Conservation (phyloP, 805 yeast genomes). For the Ogataea degrootiae region DNA sequence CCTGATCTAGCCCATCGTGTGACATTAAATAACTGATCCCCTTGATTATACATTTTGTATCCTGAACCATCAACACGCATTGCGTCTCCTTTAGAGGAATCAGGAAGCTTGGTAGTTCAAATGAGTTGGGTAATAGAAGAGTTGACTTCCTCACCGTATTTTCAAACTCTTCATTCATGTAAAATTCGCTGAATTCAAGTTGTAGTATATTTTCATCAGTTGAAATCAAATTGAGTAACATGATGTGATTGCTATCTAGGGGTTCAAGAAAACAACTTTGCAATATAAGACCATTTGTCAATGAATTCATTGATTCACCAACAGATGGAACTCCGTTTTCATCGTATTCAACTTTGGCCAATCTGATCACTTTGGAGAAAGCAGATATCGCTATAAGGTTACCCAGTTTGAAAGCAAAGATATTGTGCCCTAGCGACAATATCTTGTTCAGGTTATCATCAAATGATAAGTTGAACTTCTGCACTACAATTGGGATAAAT, state of each 20-base stretch:
- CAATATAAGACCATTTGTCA: constrained; percentile 21
- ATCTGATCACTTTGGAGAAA: constrained; percentile 16
- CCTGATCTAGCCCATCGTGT: constrained; percentile 24
- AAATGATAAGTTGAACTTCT: constrained; percentile 7
- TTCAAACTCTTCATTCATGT: constrained; percentile 9
- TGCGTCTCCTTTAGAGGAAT: constrained; percentile 22
- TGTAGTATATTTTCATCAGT: constrained; percentile 20
- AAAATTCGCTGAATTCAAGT: constrained; percentile 22
- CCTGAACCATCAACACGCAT: constrained; percentile 25
- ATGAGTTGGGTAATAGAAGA: constrained; percentile 19
- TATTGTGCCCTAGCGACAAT: constrained; percentile 14
- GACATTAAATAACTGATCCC: constrained; percentile 23
- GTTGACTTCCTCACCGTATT: constrained; percentile 17
- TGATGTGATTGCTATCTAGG: constrained; percentile 13
- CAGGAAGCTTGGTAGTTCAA: constrained; percentile 25
- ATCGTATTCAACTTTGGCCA: constrained; percentile 16
- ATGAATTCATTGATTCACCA: constrained; percentile 18
- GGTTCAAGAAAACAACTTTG: constrained; percentile 22
- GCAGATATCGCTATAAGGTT: constrained; percentile 23
- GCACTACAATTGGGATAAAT: constrained; percentile 22
- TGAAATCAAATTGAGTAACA: constrained; percentile 19
- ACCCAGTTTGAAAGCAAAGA: constrained; percentile 14
- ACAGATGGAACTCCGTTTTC: constrained; percentile 14
- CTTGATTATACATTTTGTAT: constrained; percentile 16
- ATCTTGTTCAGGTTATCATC: constrained; percentile 8